These are phyloP conservation scores for Vickermania ingenoplastis DNA, from an alignment of 208 protist species.

Conservation along the genomic window DNA sequence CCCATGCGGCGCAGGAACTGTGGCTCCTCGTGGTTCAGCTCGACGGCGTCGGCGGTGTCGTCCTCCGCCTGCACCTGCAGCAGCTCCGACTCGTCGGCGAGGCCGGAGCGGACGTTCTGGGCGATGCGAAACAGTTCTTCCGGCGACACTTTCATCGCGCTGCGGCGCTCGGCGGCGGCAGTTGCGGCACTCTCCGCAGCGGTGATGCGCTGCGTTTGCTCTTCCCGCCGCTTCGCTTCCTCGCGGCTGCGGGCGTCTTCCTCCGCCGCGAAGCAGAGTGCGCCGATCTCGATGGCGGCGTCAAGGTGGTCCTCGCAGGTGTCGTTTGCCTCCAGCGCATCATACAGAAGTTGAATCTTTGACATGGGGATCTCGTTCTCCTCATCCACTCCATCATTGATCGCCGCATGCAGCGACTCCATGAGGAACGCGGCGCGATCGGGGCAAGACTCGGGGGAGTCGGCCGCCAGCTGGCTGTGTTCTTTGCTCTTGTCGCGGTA, in stretches of 20 bases:
- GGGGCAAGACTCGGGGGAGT: slow-evolving; percentile 4
- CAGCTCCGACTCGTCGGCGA: slow-evolving; percentile 75
- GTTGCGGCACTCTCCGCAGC: slow-evolving; percentile 24
- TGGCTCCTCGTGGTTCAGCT: slow-evolving; percentile 82
- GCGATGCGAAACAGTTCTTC: slow-evolving; percentile 85
- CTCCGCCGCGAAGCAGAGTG: slow-evolving; percentile 46
- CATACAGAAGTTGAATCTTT: slow-evolving; percentile 49
- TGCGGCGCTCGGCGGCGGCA: slow-evolving; percentile 33
- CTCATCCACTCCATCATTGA: slow-evolving; percentile 24
- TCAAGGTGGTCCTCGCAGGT: slow-evolving; percentile 16
- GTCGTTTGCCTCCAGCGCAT: slow-evolving; percentile 35
- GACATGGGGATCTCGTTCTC: slow-evolving; percentile 26
- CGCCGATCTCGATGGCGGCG: slow-evolving; percentile 46
- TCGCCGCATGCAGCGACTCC: slow-evolving; percentile 10
- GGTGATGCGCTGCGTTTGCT: slow-evolving; percentile 22
- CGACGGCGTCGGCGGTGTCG: slow-evolving; percentile 53
- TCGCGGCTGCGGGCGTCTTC: slow-evolving; percentile 30
- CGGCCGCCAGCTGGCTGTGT: slow-evolving; percentile 14
- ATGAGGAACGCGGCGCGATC: slow-evolving; percentile 7
- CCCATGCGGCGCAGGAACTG: slow-evolving; percentile 58
- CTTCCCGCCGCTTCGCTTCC: slow-evolving; percentile 20
- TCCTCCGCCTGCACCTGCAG: slow-evolving; percentile 58
- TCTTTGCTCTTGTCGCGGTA: slow-evolving; percentile 18
- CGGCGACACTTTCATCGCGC: slow-evolving; percentile 69
- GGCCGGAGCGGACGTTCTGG: slow-evolving; percentile 69